Conservation (phyloP, 2,329 filamentous ascomycete species). For the Penicillium sp. region DNA sequence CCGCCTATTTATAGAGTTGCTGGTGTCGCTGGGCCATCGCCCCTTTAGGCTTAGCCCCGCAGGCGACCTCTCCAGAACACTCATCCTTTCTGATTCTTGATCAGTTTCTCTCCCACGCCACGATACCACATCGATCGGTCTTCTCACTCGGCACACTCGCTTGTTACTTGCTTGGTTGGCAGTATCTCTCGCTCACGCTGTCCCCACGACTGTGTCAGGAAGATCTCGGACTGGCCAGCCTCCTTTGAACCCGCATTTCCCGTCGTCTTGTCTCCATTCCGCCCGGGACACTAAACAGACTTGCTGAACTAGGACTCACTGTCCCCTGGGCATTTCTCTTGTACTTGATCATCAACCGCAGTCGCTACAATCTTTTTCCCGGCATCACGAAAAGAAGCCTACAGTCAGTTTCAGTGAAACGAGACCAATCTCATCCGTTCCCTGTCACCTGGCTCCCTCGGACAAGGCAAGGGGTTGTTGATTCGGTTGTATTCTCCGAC, state of each 20-base stretch:
- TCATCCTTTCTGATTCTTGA: slow-evolving; percentile 7
- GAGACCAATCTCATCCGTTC: neutral
- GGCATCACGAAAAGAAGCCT: no score
- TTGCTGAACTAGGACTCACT: no score
- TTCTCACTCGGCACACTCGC: slow-evolving; percentile 2
- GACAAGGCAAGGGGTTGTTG: slow-evolving; percentile 15
- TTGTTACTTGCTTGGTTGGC: slow-evolving; percentile 11
- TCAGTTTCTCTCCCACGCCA: neutral
- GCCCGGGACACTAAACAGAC: no score
- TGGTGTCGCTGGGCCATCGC: slow-evolving; percentile 17
- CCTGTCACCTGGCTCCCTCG: slow-evolving; percentile 1
- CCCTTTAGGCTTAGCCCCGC: slow-evolving; percentile 17
- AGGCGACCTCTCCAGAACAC: slow-evolving; percentile 15
- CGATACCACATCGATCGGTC: neutral
- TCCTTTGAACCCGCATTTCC: slow-evolving; percentile 7
- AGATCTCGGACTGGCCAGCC: neutral
- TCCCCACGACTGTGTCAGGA: slow-evolving; percentile 1
- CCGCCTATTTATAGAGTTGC: slow-evolving; percentile 18
- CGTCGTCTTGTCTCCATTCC: slow-evolving; percentile 8
- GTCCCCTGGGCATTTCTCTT: no score
- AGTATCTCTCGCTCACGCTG: neutral
- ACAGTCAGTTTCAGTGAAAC: no score
- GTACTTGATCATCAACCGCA: no score
- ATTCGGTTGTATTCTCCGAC: slow-evolving; percentile 9
- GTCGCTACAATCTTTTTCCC: no score